Base-by-base conservation (phyloP, 2,329 filamentous ascomycete species). In the Keithomyces neogunnii region DNA sequence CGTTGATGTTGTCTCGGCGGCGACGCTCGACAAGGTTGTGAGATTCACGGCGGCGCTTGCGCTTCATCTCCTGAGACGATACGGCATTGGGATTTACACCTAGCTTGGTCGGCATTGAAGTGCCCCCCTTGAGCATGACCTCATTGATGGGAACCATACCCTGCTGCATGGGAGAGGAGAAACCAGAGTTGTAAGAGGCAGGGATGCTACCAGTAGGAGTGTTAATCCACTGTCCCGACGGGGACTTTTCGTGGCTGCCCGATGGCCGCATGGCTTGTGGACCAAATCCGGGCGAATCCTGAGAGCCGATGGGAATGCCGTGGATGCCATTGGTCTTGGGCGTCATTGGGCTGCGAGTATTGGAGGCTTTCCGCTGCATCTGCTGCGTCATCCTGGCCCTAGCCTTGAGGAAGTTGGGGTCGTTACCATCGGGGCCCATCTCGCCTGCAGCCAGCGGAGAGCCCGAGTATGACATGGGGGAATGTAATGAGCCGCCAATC, bases 1-100 rank as follows among this genome's bases (percentile, higher is more conserved):
- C 93, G 60, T 99, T 99, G 75, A 99, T 99, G 66, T 97, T 97
- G 72, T 97, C 93, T 55, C 93, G 84, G 55, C 93, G 86, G 48
- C 93, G 85, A 51, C 93, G 89, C 73, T 99, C 93, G 9, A 99
- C 93, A 39, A 95, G 77, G 65, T 99, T 97, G 73, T 99, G 93
- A 1, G 92, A 97, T 63, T 96, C 93, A 39, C 93, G 81, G 53
- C 93, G 84, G 54, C 91, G 81, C 67, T 92, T 89, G 60, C 90
- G 82, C 80, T 97, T 97, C 62, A 91, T 90, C 66, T 97, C 93
- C 63, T 96, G 90, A 1, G 89, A 86, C 50, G 93, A 88, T 49
- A 86, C 76, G 13, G 75, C 73, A 39, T 66, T 66, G 13, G 71
- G 63, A 36, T 67, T 66, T n/a, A 66, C 74, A 50, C 78, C 80